A percentile compares a stretch with the other conserved stretches of the same genome.
These are phyloP conservation scores for Alternaria sp. DNA, from an alignment of 2,329 filamentous ascomycete species.

Conservation along the genomic window DNA sequence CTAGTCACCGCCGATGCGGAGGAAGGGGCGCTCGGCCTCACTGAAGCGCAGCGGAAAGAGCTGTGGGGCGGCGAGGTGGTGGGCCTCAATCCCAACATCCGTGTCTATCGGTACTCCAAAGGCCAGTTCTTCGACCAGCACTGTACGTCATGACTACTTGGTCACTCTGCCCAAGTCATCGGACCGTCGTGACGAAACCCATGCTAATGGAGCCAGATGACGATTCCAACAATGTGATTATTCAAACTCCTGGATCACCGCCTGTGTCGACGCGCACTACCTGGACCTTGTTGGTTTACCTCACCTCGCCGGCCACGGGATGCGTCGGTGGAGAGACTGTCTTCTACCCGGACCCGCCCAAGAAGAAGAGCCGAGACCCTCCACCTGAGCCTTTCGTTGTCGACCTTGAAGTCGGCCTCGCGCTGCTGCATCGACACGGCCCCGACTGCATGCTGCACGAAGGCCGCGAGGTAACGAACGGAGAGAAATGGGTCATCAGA, in stretches of 20 bases:
- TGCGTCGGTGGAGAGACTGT: slow-evolving; percentile 89
- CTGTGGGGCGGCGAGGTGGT: slow-evolving; percentile 81
- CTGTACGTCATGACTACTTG: slow-evolving; percentile 65
- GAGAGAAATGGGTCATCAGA: slow-evolving; percentile 90
- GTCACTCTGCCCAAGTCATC: not conserved
- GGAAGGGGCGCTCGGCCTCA: slow-evolving; percentile 37
- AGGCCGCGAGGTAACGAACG: slow-evolving; percentile 76
- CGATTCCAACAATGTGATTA: slow-evolving; percentile 76
- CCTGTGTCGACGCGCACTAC: slow-evolving; percentile 71
- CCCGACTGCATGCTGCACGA: slow-evolving; percentile 90
- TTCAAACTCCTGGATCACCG: slow-evolving; percentile 49
- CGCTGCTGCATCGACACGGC: slow-evolving; percentile 86
- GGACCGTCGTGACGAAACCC: not conserved
- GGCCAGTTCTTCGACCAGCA: slow-evolving; percentile 94
- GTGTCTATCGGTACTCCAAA: slow-evolving; percentile 84
- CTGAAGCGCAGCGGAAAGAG: slow-evolving; percentile 41
- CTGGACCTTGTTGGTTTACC: slow-evolving; percentile 89
- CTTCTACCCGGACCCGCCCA: slow-evolving; percentile 73
- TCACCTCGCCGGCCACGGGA: slow-evolving; percentile 76
- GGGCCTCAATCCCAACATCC: slow-evolving; percentile 87
- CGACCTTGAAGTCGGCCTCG: slow-evolving; percentile 80
- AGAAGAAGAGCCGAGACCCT: slow-evolving; percentile 48
- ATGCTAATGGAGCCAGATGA: slow-evolving; percentile 64
- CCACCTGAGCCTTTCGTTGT: slow-evolving; percentile 71
- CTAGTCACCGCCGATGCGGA: slow-evolving; percentile 53